phyloP scores from a whole-genome alignment of 495 filamentous ascomycete genomes.

The Corynascus novoguineensis region DNA sequence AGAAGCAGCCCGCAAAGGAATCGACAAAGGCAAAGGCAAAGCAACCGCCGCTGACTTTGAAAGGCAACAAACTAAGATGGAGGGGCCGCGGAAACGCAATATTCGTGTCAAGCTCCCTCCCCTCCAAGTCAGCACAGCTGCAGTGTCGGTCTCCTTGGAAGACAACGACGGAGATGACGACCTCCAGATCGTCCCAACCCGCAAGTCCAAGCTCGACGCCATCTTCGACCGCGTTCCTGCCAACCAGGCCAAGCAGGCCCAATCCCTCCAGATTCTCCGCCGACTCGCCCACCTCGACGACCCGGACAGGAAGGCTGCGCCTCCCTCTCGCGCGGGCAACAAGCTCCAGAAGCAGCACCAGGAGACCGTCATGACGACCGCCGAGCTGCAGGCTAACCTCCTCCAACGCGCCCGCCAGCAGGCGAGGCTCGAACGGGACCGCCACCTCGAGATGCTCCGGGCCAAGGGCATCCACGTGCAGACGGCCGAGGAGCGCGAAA shows the following conservation, averaged over 20 bases:
- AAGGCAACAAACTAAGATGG: slow-evolving; percentile 8
- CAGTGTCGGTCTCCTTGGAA: slow-evolving; percentile 32
- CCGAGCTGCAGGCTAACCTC: slow-evolving; percentile 63
- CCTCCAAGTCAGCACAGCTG: slow-evolving; percentile 25
- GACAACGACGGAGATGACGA: slow-evolving; percentile 39
- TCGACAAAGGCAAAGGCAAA: slow-evolving; percentile 55
- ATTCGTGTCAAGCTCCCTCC: slow-evolving; percentile 40
- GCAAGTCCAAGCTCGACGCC: slow-evolving; percentile 42
- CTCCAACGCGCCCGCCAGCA: slow-evolving; percentile 69
- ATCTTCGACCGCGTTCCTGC: slow-evolving; percentile 66
- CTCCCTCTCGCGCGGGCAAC: slow-evolving; percentile 15
- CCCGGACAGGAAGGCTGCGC: slow-evolving; percentile 38
- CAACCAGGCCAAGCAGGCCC: slow-evolving; percentile 52
- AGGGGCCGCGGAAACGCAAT: slow-evolving; percentile 30
- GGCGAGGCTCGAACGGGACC: slow-evolving; percentile 69
- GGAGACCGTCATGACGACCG: slow-evolving; percentile 54
- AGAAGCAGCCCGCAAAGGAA: slow-evolving; percentile 19
- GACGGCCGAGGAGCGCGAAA: slow-evolving; percentile 77
- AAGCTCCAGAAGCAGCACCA: slow-evolving; percentile 27
- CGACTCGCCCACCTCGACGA: slow-evolving; percentile 67
- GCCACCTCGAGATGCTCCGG: slow-evolving; percentile 68
- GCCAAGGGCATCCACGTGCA: slow-evolving; percentile 77
- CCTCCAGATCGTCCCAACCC: slow-evolving; percentile 34
- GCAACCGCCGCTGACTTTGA: slow-evolving; percentile 30
- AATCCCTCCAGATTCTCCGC: slow-evolving; percentile 61